phyloP scores from a whole-genome alignment of 352 stramenopile genomes.

The Phytophthora quininea region DNA sequence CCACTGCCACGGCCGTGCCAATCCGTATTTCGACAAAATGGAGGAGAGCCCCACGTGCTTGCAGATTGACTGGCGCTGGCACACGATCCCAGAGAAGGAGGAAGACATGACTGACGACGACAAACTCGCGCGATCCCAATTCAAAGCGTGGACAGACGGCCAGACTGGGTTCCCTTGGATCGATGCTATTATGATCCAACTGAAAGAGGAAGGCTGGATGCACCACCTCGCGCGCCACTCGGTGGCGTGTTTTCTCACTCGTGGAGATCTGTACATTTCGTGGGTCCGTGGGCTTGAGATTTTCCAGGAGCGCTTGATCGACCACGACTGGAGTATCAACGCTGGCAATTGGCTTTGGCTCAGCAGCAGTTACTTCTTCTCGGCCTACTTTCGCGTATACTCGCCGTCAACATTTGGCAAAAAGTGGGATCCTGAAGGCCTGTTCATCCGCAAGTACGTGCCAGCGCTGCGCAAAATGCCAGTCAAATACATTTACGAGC shows the following conservation, averaged over 20 bases:
- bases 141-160: constrained; percentile 94
- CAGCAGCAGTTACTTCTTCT: constrained; percentile 94
- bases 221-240: constrained; percentile 93
- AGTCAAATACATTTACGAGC: constrained; percentile 97
- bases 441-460: constrained; percentile 94
- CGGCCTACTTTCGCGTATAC: constrained; percentile 98
- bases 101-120: constrained; percentile 82
- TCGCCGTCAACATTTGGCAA: constrained; percentile 94
- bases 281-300: constrained; percentile 94
- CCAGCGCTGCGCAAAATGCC: constrained; percentile 92
- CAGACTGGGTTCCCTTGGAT: constrained; percentile 98
- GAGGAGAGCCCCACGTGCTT: constrained; percentile 93
- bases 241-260: constrained; percentile 98
- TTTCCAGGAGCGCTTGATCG: constrained; percentile 94
- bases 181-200: constrained; percentile 97
- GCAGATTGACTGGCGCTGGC: constrained; percentile 85
- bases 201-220: constrained; percentile 91
- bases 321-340: constrained; percentile 98
- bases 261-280: constrained; percentile 96
- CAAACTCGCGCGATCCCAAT: constrained; percentile 76
- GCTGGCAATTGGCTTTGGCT: constrained; percentile 98
- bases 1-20: constrained; percentile 80
- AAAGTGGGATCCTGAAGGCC: constrained; percentile 94
- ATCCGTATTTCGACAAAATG: constrained; percentile 95
- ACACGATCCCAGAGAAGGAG: constrained; percentile 81